Evolutionary conservation across 2,329 filamentous ascomycete species (phyloP), one percentile per base, ranked within the genome.

Genomic region (Dendrostoma leiphaemia): DNA sequence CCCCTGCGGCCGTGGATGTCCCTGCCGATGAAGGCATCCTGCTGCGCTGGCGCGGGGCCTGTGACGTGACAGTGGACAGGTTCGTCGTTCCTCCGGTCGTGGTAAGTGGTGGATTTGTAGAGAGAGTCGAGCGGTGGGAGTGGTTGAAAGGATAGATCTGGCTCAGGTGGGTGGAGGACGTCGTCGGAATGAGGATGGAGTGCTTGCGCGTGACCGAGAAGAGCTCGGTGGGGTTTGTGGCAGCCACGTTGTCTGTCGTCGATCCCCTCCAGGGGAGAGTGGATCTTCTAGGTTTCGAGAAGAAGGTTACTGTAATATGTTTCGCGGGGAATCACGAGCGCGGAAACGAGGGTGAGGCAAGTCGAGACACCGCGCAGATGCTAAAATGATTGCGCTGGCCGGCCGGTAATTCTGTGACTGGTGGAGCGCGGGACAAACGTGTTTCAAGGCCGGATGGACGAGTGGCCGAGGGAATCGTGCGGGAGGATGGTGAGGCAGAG

Each of bases 191-290:
- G 44, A 51, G 52, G 41, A 57, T 57, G 32, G 55, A 57, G 51
- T 57, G 55, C 55, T 57, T 57, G 51, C 55, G 55, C 51, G 55
- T 51, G 47, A 57, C 49, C 31, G 55, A 57, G 48, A 54, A 57
- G 51, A 57, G 43, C 48, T 57, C 51, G 48, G 47, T 55, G 23
- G 48, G n/a, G 13, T n/a, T 24, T 40, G 23, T 23, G 26, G 47
- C 31, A 47, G 55, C 55, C 55, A 57, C 51, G 46, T 47, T 57
- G 55, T 23, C 51, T 51, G 48, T n/a, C 17, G 23, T 29, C 9
- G 19, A 15, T 32, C n/a, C n/a, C n/a, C 17, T 17, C 19, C 28
- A 12, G 17, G 8, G 43, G 46, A 17, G 34, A 17, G 19, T 21
- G 29, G 38, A 23, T 10, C 19, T 32, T n/a, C n/a, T n/a, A n/a